Evolutionary conservation across 2,329 filamentous ascomycete species (phyloP).

Genomic region (Aspergillus latus): DNA sequence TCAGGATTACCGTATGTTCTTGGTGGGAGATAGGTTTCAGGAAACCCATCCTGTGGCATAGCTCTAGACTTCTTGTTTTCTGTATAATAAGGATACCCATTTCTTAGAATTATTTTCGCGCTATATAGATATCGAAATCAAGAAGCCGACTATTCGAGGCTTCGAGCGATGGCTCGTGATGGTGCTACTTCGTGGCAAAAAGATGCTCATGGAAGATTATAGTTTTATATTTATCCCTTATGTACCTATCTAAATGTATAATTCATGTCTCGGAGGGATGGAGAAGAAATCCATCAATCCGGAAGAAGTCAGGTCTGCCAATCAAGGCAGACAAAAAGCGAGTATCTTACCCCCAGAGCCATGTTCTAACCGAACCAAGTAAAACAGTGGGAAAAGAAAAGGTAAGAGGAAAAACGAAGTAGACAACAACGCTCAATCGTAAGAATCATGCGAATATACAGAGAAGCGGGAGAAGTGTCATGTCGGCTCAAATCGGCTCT

Average conservation of each 20-base stretch:
- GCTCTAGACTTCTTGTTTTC: no score
- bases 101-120: no score
- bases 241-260: conserved; percentile 3
- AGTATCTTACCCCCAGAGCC: conserved; percentile 3
- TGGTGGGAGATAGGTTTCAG: conserved; percentile 13
- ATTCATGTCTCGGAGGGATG: background rate
- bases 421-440: conserved; percentile 17
- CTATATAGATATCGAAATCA: no score
- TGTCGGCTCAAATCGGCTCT: background rate
- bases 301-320: background rate
- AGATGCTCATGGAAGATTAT: background rate
- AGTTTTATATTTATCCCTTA: background rate
- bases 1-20: conserved; percentile 39
- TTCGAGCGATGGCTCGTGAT: no score
- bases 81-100: no score
- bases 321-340: conserved; percentile 3
- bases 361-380: conserved; percentile 5
- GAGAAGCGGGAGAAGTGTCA: conserved; percentile 3
- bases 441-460: conserved; percentile 10
- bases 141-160: no score
- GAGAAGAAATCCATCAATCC: background rate
- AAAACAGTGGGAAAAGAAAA: background rate
- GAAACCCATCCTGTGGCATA: no score
- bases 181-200: no score
- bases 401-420: background rate